A percentile compares a stretch with the other conserved stretches of the same genome.
Conservation (phyloP, 2,329 filamentous ascomycete species). For the Aureobasidium lini region DNA sequence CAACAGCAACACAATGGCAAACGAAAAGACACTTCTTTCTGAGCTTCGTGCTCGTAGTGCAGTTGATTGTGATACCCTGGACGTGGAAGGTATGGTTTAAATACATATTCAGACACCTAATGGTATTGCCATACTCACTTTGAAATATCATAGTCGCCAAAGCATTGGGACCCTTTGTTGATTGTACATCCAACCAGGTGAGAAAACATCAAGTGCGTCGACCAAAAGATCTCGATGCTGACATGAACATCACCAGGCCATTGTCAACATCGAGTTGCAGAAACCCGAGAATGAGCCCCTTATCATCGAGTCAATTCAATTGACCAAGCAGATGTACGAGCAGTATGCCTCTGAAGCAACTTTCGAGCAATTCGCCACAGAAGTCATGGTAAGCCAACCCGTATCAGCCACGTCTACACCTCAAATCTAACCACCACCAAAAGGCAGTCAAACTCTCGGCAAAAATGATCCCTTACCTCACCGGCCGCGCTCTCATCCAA, state of each 20-base stretch:
- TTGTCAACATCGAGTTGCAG: slow-evolving; percentile 11
- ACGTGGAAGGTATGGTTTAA: slow-evolving; percentile 8
- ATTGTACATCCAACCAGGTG: slow-evolving; percentile 17
- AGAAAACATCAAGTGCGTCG: neutral
- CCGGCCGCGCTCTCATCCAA: slow-evolving; percentile 14
- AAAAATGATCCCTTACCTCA: slow-evolving; percentile 12
- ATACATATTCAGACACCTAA: neutral
- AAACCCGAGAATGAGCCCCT: slow-evolving; percentile 12
- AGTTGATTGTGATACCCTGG: slow-evolving; percentile 16
- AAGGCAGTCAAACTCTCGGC: slow-evolving; percentile 11
- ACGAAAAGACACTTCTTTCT: slow-evolving; percentile 6
- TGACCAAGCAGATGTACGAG: slow-evolving; percentile 6
- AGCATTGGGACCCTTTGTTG: slow-evolving; percentile 15
- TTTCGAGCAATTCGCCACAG: slow-evolving; percentile 14
- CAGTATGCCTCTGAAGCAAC: slow-evolving; percentile 10
- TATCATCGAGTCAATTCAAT: slow-evolving; percentile 9
- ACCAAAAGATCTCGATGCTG: neutral
- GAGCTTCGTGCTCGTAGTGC: slow-evolving; percentile 12
- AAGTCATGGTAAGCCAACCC: slow-evolving; percentile 11
- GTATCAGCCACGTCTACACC: neutral
- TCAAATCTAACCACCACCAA: neutral
- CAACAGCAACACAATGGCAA: neutral
- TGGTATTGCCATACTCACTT: neutral
- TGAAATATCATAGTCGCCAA: slow-evolving; percentile 3
- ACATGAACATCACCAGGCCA: slow-evolving; percentile 5